Evolutionary conservation across 2,329 filamentous ascomycete genomes (phyloP).

Genomic region (Cladosporium sp.): DNA sequence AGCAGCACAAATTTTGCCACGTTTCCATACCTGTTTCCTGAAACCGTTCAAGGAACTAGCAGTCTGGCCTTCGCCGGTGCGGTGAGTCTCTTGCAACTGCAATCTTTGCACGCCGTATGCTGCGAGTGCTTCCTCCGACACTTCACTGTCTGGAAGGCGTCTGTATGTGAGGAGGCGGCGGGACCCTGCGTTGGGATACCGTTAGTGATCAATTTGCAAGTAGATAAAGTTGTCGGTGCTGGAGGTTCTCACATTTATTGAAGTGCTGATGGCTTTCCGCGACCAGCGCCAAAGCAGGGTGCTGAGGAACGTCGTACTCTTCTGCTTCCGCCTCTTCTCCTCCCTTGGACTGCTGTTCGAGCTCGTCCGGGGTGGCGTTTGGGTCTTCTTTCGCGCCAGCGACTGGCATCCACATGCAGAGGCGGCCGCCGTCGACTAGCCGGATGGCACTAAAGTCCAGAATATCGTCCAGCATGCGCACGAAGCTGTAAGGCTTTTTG

Average conservation of each 20-base stretch:
- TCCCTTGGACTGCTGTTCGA: constrained; percentile 51
- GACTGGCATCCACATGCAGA: constrained; percentile 98
- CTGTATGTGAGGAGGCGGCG: constrained; percentile 83
- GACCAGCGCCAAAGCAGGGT: constrained; percentile 70
- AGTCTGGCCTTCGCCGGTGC: constrained; percentile 41
- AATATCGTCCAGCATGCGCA: constrained; percentile 85
- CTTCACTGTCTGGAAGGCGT: constrained; percentile 56
- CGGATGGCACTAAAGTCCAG: constrained; percentile 73
- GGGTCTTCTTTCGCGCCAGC: constrained; percentile 47
- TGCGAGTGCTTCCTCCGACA: constrained; percentile 37
- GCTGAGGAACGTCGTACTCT: constrained; percentile 70
- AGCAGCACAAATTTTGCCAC: not conserved
- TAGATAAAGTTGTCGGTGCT: not conserved
- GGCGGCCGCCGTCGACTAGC: constrained; percentile 70
- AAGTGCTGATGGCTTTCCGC: constrained; percentile 81
- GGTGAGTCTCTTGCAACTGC: constrained; percentile 22
- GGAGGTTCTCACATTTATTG: constrained; percentile 68
- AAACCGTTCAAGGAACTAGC: constrained; percentile 68
- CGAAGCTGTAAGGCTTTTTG: constrained; percentile 87
- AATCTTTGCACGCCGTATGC: constrained; percentile 23
- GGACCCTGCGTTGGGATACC: constrained; percentile 58
- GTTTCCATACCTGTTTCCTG: constrained; percentile 45
- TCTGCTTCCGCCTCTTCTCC: constrained; percentile 25
- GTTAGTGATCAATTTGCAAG: constrained; percentile 3
- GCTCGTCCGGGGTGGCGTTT: constrained; percentile 9